Conservation (phyloP, 164 flowering plant species). For the Chimonanthus praecox region DNA sequence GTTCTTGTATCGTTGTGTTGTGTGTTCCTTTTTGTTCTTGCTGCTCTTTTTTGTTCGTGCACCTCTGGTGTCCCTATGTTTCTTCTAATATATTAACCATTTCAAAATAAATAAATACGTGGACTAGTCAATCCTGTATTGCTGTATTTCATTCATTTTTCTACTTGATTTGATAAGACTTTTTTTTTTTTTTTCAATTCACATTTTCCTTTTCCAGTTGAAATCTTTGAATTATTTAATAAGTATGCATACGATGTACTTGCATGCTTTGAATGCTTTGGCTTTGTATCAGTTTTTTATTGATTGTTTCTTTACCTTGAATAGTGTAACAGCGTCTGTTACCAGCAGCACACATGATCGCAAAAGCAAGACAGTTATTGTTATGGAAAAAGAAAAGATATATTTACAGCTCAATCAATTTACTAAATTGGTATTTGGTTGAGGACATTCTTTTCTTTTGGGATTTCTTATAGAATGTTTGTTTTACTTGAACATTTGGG, state of each 20-base stretch:
- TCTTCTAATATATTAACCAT: no score
- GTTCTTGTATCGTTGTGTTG: neutral
- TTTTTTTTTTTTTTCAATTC: no score
- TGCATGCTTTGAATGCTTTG: neutral
- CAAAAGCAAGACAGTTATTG: slow-evolving; percentile 75
- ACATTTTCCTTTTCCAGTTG: neutral
- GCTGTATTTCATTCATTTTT: neutral
- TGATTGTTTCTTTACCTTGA: slow-evolving; percentile 4
- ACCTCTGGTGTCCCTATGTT: neutral
- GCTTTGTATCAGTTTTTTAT: neutral
- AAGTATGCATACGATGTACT: neutral
- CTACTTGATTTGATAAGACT: neutral
- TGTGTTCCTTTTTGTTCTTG: neutral
- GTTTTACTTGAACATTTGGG: neutral
- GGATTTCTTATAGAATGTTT: neutral
- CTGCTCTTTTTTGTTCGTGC: neutral
- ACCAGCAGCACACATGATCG: slow-evolving; percentile 71
- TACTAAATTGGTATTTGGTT: slow-evolving; percentile 4
- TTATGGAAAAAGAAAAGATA: slow-evolving; percentile 79
- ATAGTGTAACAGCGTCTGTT: slow-evolving; percentile 80
- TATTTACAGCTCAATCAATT: slow-evolving; percentile 61
- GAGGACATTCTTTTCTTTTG: neutral
- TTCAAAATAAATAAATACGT: no score
- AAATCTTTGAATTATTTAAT: no score
- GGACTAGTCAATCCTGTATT: no score